A percentile compares a stretch with the other conserved stretches of the same genome.
phyloP scores from a whole-genome alignment of 2,329 filamentous ascomycete species.

The Ophiosphaerella narmari region DNA sequence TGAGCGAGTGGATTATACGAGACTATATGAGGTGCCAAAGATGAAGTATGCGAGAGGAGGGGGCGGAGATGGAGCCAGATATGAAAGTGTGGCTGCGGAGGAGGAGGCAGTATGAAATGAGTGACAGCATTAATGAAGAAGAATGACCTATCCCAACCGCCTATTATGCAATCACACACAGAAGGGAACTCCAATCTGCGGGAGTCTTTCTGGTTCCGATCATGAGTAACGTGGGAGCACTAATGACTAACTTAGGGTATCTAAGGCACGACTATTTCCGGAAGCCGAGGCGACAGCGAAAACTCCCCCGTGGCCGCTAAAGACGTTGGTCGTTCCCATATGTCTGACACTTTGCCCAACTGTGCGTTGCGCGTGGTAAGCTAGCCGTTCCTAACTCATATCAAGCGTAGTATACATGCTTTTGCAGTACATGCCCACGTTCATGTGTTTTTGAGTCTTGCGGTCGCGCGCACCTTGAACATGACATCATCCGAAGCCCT shows the following conservation, averaged over 20 bases:
- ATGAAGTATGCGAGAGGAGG: constrained; percentile 61
- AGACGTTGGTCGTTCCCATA: constrained; percentile 18
- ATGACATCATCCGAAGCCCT: constrained; percentile 45
- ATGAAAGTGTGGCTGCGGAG: constrained; percentile 61
- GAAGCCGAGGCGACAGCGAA: constrained; percentile 26
- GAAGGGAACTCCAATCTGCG: background rate
- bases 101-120: constrained; percentile 26
- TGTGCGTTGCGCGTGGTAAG: constrained; percentile 5
- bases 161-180: background rate
- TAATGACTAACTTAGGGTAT: background rate
- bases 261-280: constrained; percentile 2
- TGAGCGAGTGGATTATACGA: constrained; percentile 80
- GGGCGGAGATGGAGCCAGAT: constrained; percentile 48
- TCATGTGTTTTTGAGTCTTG: background rate
- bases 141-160: background rate
- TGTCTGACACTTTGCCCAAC: constrained; percentile 8
- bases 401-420: constrained; percentile 13
- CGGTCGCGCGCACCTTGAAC: constrained; percentile 7
- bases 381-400: constrained; percentile 2
- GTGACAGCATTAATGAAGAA: constrained; percentile 7
- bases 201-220: constrained; percentile 7
- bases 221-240: background rate
- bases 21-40: constrained; percentile 84
- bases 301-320: constrained; percentile 25
- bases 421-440: background rate